Conservation (phyloP, 2,329 filamentous ascomycete genomes). For the Fusarium nisikadoi region DNA sequence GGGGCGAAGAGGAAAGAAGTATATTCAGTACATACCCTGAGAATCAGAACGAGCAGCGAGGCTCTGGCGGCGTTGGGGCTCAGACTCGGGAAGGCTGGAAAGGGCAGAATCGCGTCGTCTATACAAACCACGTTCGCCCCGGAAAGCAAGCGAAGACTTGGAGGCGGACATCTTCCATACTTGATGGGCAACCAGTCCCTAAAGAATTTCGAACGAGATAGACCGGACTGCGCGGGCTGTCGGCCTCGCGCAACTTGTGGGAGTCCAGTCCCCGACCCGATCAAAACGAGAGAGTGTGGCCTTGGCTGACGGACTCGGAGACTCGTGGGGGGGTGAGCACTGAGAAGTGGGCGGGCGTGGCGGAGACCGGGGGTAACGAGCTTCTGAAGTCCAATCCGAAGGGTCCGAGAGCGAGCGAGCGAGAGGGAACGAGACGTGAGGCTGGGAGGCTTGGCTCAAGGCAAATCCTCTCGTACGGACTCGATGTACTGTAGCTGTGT, state of each 20-base stretch:
- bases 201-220: conserved; percentile 36
- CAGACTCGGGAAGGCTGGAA: conserved; percentile 38
- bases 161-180: conserved; percentile 52
- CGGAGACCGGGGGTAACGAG: conserved; percentile 29
- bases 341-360: conserved; percentile 32
- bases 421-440: conserved; percentile 21
- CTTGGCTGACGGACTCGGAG: conserved; percentile 35
- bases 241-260: conserved; percentile 40
- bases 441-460: conserved; percentile 26
- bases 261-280: conserved; percentile 39
- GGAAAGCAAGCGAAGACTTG: conserved; percentile 42
- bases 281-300: conserved; percentile 32
- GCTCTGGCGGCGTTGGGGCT: conserved; percentile 40
- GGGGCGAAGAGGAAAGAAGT: conserved; percentile 1
- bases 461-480: conserved; percentile 1
- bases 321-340: conserved; percentile 31
- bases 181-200: conserved; percentile 41
- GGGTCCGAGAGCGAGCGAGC: conserved; percentile 34
- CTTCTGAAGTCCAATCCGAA: conserved; percentile 27
- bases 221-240: conserved; percentile 39
- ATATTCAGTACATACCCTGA: conserved; percentile 44
- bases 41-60: conserved; percentile 45
- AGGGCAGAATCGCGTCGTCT: conserved; percentile 40
- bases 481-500: not conserved
- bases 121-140: conserved; percentile 44